Base-by-base conservation (phyloP, 2,329 filamentous ascomycete species). In the Xylaria sp. region DNA sequence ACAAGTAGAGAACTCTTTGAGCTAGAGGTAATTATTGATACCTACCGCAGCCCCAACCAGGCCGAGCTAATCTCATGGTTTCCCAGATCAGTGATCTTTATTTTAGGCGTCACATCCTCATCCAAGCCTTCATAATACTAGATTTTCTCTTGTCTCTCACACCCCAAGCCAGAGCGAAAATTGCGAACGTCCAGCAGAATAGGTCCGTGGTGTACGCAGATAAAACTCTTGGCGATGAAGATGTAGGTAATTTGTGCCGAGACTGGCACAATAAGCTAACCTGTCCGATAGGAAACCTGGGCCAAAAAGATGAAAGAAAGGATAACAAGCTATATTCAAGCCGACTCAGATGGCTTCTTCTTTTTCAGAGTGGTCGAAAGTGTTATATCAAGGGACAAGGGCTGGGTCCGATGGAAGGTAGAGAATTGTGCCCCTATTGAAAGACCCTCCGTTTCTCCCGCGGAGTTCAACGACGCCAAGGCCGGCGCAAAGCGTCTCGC, bases 341-440 rank as follows among this genome's bases (percentile, higher is more conserved):
- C 91, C 75, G 93, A 93, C 23, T 83, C 86, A 51, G 94, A 97
- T 76, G 96, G 96, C 36, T 92, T 93, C 72, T 97, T 97, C 80
- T 99, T 98, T 80, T 92, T 94, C 81, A 91, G 96, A 48, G 97
- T 98, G 89, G 94, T 99, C 39, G 95, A 98, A 79, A 98, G 94
- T 13, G 95, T 99, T 39, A 88, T 99, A 36, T 93, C 94, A 28
- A 88, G 96, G 71, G 96, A 99, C 80, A 98, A 98, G 84, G 98
- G 98, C 78, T 99, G 97, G 97, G 94, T 97, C 54, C 91, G 94
- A 71, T 99, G 96, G 96, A 99, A 99, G 82, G 91, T 95, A 69
- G 94, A 98, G 79, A 93, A 91, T 73, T 99, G 96, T 79, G 93
- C 94, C 28, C 88, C 91, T 6, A 98, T 99, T 76, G 90, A 94